Base-by-base conservation (phyloP, 371 early-diverging fungal genomes). In the Mortierella sp. region DNA sequence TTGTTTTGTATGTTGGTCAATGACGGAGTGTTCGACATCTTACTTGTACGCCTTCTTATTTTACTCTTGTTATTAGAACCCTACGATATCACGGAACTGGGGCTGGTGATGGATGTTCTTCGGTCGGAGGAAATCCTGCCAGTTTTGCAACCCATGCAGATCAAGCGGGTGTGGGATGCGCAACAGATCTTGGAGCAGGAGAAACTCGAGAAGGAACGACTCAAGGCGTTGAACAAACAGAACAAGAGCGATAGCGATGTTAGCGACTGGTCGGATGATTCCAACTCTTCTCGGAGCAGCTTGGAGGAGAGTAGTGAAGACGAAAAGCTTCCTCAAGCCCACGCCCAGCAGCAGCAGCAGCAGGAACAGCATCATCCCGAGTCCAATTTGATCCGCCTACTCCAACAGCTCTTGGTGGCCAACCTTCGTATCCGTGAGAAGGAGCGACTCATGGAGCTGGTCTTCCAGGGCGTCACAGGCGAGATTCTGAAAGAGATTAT, bases 401-500 rank as follows among this genome's bases (percentile, higher is more conserved):
- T 93, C 2, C 89, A 92, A 58, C 87, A 88, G n/a, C 81, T 93
- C 2, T 89, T 91, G 88, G 82, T 90, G 31, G 77, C 91, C 3
- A 89, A 92, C 55, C 83, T 92, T 34, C 84, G 89, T 7, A 90
- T 90, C 72, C 91, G 92, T 4, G 93, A 93, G 47, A 91, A 92
- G 74, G 93, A 93, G 45, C 74, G 88, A 9, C 76, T 93, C 75
- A 92, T 91, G 86, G 77, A 88, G 2, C 83, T 94, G n/a, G 83
- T 93, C 72, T 93, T 91, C 84, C 91, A 94, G 79, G 94, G 94
- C 6, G 89, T 91, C 8, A 93, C 94, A 0, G 92, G 93, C 8
- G 93, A 93, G 75, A 82, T 94, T 9, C 86, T 93, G 70, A 92
- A 91, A 65, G 94, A 94, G 45, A 72, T 93, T 8, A 90, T 94